Percentiles rank a stretch among this genome's conserved stretches.
Conservation (phyloP, 148 eudicot genomes). For the Selenicereus undatus region DNA sequence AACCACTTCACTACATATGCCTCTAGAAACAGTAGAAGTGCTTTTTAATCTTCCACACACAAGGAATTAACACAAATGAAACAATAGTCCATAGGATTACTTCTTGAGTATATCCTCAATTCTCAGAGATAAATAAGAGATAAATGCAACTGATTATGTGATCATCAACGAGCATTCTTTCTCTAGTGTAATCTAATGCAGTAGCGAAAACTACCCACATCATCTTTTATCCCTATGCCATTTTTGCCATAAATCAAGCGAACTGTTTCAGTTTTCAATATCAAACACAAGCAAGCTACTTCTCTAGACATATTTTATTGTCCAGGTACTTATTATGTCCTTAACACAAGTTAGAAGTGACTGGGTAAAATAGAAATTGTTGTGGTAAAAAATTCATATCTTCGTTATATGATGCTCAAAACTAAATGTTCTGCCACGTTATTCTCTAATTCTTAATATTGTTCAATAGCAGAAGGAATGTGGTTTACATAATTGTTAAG, state of each 20-base stretch:
- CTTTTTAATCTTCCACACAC: background rate
- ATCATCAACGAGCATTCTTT: background rate
- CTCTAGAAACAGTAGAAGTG: background rate
- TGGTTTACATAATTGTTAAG: background rate
- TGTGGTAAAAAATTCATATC: background rate
- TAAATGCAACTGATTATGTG: background rate
- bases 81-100: background rate
- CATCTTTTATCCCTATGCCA: background rate
- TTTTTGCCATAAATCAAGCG: background rate
- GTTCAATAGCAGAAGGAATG: background rate
- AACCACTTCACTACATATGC: background rate
- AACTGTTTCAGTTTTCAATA: background rate
- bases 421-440: background rate
- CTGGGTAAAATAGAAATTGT: background rate
- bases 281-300: background rate
- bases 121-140: background rate
- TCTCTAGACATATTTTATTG: background rate
- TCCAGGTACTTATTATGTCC: background rate
- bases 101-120: background rate
- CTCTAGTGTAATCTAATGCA: too few species aligned
- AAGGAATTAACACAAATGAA: background rate
- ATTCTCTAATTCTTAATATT: background rate
- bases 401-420: background rate
- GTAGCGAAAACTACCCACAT: background rate
- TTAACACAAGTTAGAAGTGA: background rate